Percentiles rank a stretch among this genome's conserved stretches.
Evolutionary conservation across 805 yeast genomes (phyloP).

Genomic region (Candida coquimbonensis): DNA sequence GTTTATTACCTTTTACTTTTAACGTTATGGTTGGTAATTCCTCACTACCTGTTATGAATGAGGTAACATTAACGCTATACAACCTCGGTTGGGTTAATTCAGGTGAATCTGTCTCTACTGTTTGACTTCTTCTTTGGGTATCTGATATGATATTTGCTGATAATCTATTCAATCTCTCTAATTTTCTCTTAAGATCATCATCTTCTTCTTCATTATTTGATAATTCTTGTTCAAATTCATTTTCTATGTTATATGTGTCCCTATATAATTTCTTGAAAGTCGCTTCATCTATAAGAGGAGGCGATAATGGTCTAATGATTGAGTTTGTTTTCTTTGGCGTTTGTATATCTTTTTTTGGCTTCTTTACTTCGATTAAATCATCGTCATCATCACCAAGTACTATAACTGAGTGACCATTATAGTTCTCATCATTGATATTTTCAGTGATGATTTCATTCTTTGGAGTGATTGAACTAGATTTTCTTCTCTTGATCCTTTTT

Average conservation of each 20-base stretch:
- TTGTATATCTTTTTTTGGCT: neutral
- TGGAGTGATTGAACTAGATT: neutral
- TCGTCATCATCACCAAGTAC: neutral
- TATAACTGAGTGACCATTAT: too few relatives aligned
- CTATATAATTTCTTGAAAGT: conserved; percentile 1
- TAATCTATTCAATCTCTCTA: neutral
- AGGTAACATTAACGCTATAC: conserved; percentile 11
- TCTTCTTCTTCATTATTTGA: neutral
- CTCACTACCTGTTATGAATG: conserved; percentile 18
- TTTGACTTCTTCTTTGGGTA: neutral
- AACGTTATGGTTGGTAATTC: conserved; percentile 2
- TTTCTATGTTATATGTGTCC: too few relatives aligned
- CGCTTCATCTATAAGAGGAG: conserved; percentile 17
- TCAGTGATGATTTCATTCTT: too few relatives aligned
- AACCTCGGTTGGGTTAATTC: neutral
- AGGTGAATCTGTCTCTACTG: neutral
- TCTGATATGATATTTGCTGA: neutral
- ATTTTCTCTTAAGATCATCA: neutral
- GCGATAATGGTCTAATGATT: conserved; percentile 7
- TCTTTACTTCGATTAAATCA: neutral
- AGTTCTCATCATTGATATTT: too few relatives aligned
- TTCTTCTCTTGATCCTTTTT: conserved; percentile 7
- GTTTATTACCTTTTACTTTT: conserved; percentile 16
- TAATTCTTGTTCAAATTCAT: neutral
- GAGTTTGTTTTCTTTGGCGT: neutral